Evolutionary conservation across 2,329 filamentous ascomycete species (phyloP).

Genomic region (Bipolaris cookei): DNA sequence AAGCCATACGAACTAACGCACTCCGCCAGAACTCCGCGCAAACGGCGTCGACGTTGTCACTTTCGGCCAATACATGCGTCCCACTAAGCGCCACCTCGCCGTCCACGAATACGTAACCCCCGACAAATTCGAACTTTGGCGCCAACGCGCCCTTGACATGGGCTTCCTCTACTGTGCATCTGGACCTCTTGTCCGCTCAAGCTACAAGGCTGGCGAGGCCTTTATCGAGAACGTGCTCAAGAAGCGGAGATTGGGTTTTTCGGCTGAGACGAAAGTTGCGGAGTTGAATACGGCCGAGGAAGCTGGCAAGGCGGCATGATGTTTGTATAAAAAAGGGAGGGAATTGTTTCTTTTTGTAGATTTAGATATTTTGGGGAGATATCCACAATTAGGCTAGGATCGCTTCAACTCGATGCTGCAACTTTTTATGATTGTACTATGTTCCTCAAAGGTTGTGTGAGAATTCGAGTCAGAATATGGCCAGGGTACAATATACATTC

Average conservation of each 20-base stretch:
- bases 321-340: not conserved
- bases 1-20: slow-evolving; percentile 9
- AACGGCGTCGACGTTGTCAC: slow-evolving; percentile 91
- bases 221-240: slow-evolving; percentile 98
- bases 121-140: slow-evolving; percentile 89
- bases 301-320: slow-evolving; percentile 4
- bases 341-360: not conserved
- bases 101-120: slow-evolving; percentile 95
- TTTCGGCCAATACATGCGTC: slow-evolving; percentile 99
- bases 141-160: slow-evolving; percentile 86
- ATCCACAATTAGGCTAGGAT: not conserved
- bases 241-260: slow-evolving; percentile 59
- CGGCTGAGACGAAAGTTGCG: slow-evolving; percentile 17
- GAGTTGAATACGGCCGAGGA: slow-evolving; percentile 14
- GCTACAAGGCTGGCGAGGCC: slow-evolving; percentile 96
- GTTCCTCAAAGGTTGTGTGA: too few relatives aligned
- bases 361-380: not conserved
- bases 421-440: not conserved
- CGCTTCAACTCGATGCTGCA: slow-evolving; percentile 11
- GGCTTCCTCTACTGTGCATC: slow-evolving; percentile 97
- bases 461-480: too few relatives aligned
- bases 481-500: too few relatives aligned
- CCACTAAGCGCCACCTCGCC: slow-evolving; percentile 96
- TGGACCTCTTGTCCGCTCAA: slow-evolving; percentile 89
- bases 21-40: slow-evolving; percentile 70